Percentiles rank a stretch among this genome's conserved stretches.
Evolutionary conservation across 1,139 yeast genomes (phyloP).

Genomic region (Scheffersomyces quercinus): DNA sequence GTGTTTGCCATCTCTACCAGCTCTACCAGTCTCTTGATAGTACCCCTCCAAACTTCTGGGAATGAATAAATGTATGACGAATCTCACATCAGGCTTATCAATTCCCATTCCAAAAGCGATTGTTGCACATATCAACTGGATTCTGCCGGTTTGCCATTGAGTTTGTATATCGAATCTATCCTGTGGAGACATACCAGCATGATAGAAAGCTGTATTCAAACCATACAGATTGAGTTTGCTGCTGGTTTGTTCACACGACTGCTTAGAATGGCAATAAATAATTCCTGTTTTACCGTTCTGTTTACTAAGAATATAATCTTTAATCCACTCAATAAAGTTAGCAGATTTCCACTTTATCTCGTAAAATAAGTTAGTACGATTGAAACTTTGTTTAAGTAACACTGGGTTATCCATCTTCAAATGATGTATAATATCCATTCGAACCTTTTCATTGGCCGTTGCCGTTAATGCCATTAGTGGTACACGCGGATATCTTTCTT

Average conservation of each 20-base stretch:
- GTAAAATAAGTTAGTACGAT: constrained; percentile 82
- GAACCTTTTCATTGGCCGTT: constrained; percentile 91
- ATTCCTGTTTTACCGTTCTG: constrained; percentile 75
- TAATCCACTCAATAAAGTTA: constrained; percentile 60
- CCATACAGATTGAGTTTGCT: constrained; percentile 60
- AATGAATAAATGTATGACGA: constrained; percentile 83
- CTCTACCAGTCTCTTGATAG: constrained; percentile 98
- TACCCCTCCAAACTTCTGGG: constrained; percentile 94
- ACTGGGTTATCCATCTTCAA: constrained; percentile 57
- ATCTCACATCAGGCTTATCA: constrained; percentile 93
- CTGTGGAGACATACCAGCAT: constrained; percentile 88
- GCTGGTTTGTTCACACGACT: constrained; percentile 83
- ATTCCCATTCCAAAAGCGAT: constrained; percentile 99
- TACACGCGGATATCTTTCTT: constrained; percentile 68
- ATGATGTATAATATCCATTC: constrained; percentile 81
- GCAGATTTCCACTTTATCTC: constrained; percentile 68
- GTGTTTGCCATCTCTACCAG: constrained; percentile 88
- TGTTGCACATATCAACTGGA: constrained; percentile 89
- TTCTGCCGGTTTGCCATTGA: constrained; percentile 74
- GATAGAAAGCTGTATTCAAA: constrained; percentile 73
- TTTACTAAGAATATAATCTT: constrained; percentile 50
- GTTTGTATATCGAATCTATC: constrained; percentile 70
- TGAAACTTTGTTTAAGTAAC: constrained; percentile 76
- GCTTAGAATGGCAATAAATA: constrained; percentile 89
- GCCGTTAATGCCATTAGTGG: constrained; percentile 98